Percentiles rank a stretch among this genome's conserved stretches.
phyloP scores from a whole-genome alignment of 2,329 filamentous ascomycete genomes.

The Pseudopyricularia cyperi region DNA sequence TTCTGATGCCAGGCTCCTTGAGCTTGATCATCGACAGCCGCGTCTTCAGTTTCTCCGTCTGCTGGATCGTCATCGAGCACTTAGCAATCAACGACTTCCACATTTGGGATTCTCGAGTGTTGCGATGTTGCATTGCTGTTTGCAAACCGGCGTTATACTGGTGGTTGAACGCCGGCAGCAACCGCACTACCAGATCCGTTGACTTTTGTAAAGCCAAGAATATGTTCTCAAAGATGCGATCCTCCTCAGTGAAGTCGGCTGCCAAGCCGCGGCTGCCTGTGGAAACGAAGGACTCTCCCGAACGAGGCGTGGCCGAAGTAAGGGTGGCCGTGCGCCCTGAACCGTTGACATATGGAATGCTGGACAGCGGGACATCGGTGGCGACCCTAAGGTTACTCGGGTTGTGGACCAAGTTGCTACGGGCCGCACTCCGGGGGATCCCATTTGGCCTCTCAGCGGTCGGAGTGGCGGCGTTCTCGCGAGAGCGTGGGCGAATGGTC shows the following conservation, averaged over 20 bases:
- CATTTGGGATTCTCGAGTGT: slow-evolving; percentile 38
- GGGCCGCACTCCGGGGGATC: slow-evolving; percentile 21
- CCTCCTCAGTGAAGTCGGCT: slow-evolving; percentile 60
- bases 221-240: slow-evolving; percentile 69
- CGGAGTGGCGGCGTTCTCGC: slow-evolving; percentile 39
- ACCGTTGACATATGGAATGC: slow-evolving; percentile 33
- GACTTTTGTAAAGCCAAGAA: slow-evolving; percentile 64
- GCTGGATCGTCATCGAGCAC: slow-evolving; percentile 56
- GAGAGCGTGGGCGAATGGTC: slow-evolving; percentile 28
- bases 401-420: slow-evolving; percentile 28
- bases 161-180: slow-evolving; percentile 54
- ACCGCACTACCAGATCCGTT: slow-evolving; percentile 58
- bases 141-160: slow-evolving; percentile 55
- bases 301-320: slow-evolving; percentile 58
- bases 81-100: slow-evolving; percentile 62
- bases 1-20: slow-evolving; percentile 67
- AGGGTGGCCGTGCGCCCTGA: slow-evolving; percentile 35
- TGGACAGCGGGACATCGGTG: slow-evolving; percentile 34
- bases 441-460: slow-evolving; percentile 32
- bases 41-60: slow-evolving; percentile 58
- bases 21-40: slow-evolving; percentile 71
- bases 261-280: slow-evolving; percentile 37
- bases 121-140: slow-evolving; percentile 47
- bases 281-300: slow-evolving; percentile 66
- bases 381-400: slow-evolving; percentile 42